Percentiles rank a stretch among this genome's conserved stretches.
These are phyloP conservation scores for Mucor sp. DNA, from an alignment of 371 early-diverging fungal species.

Conservation along the genomic window DNA sequence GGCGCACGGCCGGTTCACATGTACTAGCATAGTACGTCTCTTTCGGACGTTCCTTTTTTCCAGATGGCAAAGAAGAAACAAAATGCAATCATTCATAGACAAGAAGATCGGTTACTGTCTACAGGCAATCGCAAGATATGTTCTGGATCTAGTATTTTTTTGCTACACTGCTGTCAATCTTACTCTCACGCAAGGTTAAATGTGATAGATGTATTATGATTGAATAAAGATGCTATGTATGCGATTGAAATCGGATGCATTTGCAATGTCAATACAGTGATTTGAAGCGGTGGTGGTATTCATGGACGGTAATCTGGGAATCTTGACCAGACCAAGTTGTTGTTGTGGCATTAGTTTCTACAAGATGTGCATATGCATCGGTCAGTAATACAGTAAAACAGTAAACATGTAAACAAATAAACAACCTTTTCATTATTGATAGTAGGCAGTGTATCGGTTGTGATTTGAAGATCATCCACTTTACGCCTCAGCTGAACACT, in stretches of 20 bases:
- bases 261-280: conserved; percentile 30
- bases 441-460: neutral
- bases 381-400: neutral
- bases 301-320: conserved; percentile 9
- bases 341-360: neutral
- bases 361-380: neutral
- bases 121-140: too few relatives aligned
- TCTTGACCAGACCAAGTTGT: conserved; percentile 18
- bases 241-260: conserved; percentile 38
- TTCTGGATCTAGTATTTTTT: too few relatives aligned
- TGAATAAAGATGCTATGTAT: conserved; percentile 42
- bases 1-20: too few relatives aligned
- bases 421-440: conserved; percentile 11
- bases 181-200: neutral
- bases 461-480: conserved; percentile 26
- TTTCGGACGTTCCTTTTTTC: too few relatives aligned
- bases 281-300: conserved; percentile 2
- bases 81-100: too few relatives aligned
- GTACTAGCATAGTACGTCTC: too few relatives aligned
- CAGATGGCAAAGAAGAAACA: too few relatives aligned
- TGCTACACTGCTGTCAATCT: too few relatives aligned
- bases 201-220: conserved; percentile 15
- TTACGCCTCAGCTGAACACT: conserved; percentile 59
- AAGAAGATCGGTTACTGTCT: too few relatives aligned
- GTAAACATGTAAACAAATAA: neutral